Conservation (phyloP, 257 asterid genomes). For the Lantana camara region DNA sequence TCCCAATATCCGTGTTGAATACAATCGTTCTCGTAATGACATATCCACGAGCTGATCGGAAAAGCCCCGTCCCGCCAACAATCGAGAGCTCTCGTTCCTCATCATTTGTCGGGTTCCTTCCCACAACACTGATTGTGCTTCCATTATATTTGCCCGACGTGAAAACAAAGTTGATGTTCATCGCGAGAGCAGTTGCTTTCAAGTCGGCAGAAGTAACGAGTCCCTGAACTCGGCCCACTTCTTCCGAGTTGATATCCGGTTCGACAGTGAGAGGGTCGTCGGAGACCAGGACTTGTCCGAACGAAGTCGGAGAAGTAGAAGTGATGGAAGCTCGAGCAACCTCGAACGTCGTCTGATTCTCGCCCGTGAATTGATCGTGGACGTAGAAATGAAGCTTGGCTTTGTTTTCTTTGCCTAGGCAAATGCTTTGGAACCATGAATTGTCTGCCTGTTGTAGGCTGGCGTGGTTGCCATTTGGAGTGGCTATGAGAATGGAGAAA, state of each 20-base stretch:
- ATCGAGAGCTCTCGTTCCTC: constrained; percentile 37
- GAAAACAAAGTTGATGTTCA: constrained; percentile 38
- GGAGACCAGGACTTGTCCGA: constrained; percentile 36
- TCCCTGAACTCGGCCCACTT: constrained; percentile 44
- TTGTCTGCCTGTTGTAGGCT: not conserved
- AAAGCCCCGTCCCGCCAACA: constrained; percentile 46
- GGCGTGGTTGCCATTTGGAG: not conserved
- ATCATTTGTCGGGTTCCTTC: constrained; percentile 30
- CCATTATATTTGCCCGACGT: constrained; percentile 38
- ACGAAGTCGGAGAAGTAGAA: constrained; percentile 28
- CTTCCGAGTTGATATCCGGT: constrained; percentile 32
- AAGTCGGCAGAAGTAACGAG: constrained; percentile 30
- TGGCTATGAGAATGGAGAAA: not conserved
- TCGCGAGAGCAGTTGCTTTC: constrained; percentile 15
- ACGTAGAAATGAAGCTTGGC: constrained; percentile 35
- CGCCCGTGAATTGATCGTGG: constrained; percentile 35
- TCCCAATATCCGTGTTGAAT: constrained; percentile 13
- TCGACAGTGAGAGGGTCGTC: constrained; percentile 42
- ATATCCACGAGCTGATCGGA: constrained; percentile 45
- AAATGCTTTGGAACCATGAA: not conserved
- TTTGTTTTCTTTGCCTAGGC: constrained; percentile 15
- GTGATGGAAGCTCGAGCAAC: constrained; percentile 43
- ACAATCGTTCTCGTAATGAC: constrained; percentile 32
- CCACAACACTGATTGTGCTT: constrained; percentile 43
- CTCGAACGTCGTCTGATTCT: constrained; percentile 27